phyloP scores from a whole-genome alignment of 768 basidiomycete genomes.

The Leucocoprinus birnbaumii region DNA sequence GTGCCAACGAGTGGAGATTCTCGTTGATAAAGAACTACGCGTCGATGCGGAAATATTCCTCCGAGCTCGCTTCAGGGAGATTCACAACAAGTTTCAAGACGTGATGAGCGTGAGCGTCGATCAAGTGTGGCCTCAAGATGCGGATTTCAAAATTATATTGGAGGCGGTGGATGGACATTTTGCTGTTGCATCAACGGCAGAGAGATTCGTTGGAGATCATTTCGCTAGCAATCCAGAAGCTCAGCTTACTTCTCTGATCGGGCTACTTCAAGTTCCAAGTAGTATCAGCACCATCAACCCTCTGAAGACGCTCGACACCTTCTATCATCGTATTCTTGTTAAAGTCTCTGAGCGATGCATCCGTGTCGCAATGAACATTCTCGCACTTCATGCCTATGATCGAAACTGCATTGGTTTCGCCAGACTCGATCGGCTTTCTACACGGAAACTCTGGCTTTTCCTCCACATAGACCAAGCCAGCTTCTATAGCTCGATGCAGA shows the following conservation, averaged over 20 bases:
- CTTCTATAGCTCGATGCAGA: too few species aligned
- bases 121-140: neutral
- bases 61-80: neutral
- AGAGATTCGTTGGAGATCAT: neutral
- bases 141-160: neutral
- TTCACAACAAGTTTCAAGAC: neutral
- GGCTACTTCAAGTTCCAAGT: neutral
- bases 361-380: too few species aligned
- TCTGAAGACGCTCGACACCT: neutral
- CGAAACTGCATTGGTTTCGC: too few species aligned
- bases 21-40: neutral
- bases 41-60: neutral
- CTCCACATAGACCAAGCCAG: neutral
- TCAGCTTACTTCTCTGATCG: neutral
- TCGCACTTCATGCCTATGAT: too few species aligned
- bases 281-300: neutral
- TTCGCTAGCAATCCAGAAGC: neutral
- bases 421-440: too few species aligned
- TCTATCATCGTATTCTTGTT: neutral
- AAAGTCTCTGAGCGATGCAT: neutral
- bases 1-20: neutral
- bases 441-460: neutral
- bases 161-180: neutral
- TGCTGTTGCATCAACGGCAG: neutral
- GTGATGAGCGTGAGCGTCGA: neutral